Conservation (phyloP, 176 grass and related monocot genomes). For the Oryza glumipatula region DNA sequence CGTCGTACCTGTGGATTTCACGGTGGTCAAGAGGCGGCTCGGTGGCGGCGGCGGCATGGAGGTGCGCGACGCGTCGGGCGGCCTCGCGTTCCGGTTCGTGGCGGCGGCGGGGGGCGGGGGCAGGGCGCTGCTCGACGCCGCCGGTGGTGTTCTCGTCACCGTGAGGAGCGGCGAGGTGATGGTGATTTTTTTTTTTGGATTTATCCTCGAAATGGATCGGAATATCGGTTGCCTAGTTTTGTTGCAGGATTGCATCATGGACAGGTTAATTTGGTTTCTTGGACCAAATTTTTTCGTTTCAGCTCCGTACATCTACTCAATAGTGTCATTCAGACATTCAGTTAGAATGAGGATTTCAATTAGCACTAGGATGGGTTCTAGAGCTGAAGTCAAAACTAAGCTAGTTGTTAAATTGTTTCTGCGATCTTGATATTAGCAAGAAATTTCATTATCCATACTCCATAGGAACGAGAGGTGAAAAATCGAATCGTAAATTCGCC, state of each 20-base stretch:
- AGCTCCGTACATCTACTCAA: not conserved
- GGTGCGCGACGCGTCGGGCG: constrained; percentile 48
- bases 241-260: not conserved
- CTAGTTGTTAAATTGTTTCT: not conserved
- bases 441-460: not conserved
- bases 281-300: not conserved
- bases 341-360: not conserved
- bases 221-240: not conserved
- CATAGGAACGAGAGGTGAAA: not conserved
- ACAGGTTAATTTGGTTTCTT: constrained; percentile 6
- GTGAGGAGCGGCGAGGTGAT: constrained; percentile 47
- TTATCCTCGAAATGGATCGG: not conserved
- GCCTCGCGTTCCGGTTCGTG: constrained; percentile 43
- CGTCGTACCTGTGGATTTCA: constrained; percentile 63
- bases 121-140: constrained; percentile 53
- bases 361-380: not conserved
- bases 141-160: constrained; percentile 51
- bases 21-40: constrained; percentile 51
- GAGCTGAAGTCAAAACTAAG: not conserved
- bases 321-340: not conserved
- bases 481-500: not conserved
- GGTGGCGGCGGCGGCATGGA: constrained; percentile 37
- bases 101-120: not conserved
- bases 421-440: not conserved
- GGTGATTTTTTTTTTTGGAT: not conserved